Evolutionary conservation across 768 basidiomycete species (phyloP).

Genomic region (Naganishia antarctica): DNA sequence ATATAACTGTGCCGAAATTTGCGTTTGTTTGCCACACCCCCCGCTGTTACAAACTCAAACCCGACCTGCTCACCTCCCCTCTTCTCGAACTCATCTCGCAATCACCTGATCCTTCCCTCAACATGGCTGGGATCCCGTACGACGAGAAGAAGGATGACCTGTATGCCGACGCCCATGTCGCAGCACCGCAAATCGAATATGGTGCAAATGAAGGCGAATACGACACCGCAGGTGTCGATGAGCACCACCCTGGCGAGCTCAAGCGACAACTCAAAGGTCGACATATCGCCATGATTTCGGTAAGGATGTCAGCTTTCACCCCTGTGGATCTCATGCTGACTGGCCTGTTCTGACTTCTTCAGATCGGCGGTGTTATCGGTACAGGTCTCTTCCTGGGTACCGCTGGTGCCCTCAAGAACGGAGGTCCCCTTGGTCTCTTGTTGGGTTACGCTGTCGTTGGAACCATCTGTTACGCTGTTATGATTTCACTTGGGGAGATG

Average conservation of each 20-base stretch:
- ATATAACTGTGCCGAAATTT: too few relatives aligned
- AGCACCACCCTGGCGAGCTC: conserved; percentile 4
- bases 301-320: neutral
- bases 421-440: conserved; percentile 42
- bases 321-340: neutral
- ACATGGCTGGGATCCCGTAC: conserved; percentile 17
- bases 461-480: conserved; percentile 53
- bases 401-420: conserved; percentile 47
- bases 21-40: too few relatives aligned
- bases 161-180: conserved; percentile 25
- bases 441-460: conserved; percentile 37
- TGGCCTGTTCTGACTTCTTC: neutral
- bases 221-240: neutral
- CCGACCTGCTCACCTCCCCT: neutral
- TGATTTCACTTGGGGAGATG: conserved; percentile 51
- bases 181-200: conserved; percentile 19
- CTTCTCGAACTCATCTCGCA: neutral
- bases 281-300: conserved; percentile 16
- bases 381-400: conserved; percentile 60
- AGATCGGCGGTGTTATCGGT: conserved; percentile 52
- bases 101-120: conserved; percentile 14
- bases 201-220: neutral
- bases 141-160: conserved; percentile 23
- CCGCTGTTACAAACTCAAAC: too few relatives aligned
- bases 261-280: conserved; percentile 27